Evolutionary conservation across 2,329 filamentous ascomycete genomes (phyloP), one percentile per base, ranked within the genome.

Genomic region (Dothidotthia symphoricarpi): DNA sequence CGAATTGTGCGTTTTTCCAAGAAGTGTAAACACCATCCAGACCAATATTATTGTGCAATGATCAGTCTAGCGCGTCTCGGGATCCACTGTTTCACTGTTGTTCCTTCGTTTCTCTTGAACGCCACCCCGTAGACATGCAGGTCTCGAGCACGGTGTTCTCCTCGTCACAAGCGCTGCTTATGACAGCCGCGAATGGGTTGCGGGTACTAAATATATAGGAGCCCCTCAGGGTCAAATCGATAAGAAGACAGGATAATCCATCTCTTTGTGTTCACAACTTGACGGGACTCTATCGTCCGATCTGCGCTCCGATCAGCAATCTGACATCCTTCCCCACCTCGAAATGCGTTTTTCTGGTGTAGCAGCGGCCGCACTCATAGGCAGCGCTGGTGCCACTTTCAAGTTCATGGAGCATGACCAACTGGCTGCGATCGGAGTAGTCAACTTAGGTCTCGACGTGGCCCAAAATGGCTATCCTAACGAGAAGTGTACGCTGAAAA

Each of bases 401-500:
- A 50, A 40, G 34, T 43, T 32, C 34, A 51, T 27, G 40, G 42
- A 34, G 39, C 48, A 22, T 3, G 66, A 70, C 48, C 34, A 52
- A 3, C 43, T 70, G 16, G 65, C 64, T 22, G 58, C 55, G 6
- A 45, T 57, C 16, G 65, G 58, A 12, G 44, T 66, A 10, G 31
- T 58, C 26, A 68, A 65, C 30, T 53, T 69, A 11, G 59, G 53
- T 2, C 32, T 54, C 9, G 51, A 65, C 28, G 39, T 57, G 14
- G 39, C 39, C 6, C 4, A 33, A 10, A 41, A 60, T 14, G 60
- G 60, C 14, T 52, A 50, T 26, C 51, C 51, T 3, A 44, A 41
- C 24, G 22, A 43, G 6, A 56, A 45, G 13, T 71, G 69, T 40
- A 69, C 56, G 2, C 37, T 69, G 19, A 41, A 61, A 6, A 73